Percentiles rank a stretch among this genome's conserved stretches.
phyloP scores from a whole-genome alignment of 345 rosid species.

The Linum tenue region DNA sequence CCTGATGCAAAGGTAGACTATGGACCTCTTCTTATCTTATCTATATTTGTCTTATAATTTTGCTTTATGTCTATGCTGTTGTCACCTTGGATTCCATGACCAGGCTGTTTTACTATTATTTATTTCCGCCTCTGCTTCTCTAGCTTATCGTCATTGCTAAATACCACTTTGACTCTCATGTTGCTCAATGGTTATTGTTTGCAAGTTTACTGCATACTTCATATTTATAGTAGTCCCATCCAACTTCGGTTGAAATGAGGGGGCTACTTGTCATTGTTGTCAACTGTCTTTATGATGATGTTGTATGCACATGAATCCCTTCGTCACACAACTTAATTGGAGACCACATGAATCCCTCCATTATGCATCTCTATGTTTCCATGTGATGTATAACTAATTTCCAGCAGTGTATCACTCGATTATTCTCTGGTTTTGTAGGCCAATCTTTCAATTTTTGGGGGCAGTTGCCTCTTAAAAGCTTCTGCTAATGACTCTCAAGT shows the following conservation, averaged over 20 bases:
- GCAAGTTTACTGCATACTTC: too few relatives aligned
- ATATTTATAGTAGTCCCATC: too few relatives aligned
- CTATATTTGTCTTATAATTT: not conserved
- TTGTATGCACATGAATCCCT: too few relatives aligned
- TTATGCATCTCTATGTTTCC: too few relatives aligned
- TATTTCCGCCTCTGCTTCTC: not conserved
- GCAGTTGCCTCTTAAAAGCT: conserved; percentile 83
- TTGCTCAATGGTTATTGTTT: too few relatives aligned
- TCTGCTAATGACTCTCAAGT: conserved; percentile 70
- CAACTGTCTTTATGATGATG: too few relatives aligned
- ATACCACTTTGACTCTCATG: too few relatives aligned
- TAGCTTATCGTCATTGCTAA: not conserved
- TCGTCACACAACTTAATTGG: too few relatives aligned
- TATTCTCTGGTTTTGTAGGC: conserved; percentile 30
- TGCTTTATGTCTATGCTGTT: not conserved
- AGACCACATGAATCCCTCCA: too few relatives aligned
- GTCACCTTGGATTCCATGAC: not conserved
- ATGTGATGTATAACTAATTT: too few relatives aligned
- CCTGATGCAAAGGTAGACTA: conserved; percentile 72
- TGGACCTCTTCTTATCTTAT: conserved; percentile 1
- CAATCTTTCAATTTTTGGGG: conserved; percentile 78
- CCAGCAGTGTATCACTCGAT: not conserved
- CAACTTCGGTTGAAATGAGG: too few relatives aligned
- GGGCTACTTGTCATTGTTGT: too few relatives aligned
- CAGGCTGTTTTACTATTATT: not conserved